Base-by-base conservation (phyloP, 2,329 filamentous ascomycete species). In the Myriosclerotinia duriaeana region DNA sequence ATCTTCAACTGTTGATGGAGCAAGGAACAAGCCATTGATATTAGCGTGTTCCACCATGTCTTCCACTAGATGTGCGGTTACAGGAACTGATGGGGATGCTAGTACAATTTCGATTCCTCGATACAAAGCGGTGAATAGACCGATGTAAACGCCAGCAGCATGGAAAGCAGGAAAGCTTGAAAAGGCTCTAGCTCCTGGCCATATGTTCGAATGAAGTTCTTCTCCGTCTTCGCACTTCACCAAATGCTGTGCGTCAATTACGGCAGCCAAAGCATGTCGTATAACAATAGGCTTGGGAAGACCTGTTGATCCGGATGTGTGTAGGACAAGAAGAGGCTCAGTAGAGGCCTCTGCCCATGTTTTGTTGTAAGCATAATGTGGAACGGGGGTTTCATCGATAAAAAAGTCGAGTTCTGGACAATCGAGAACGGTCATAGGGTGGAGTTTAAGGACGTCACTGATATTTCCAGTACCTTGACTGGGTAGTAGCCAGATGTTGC, bases 301-400 rank as follows among this genome's bases (percentile, higher is more conserved):
- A n/a, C 67, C 69, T 15, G 67, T 69, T 26, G 68, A 69, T 20
- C 67, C 69, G 15, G 69, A 70, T 52, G 69, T 68, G 54, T 70
- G 69, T 15, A 68, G n/a, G 50, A 68, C 34, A 20, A 70, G 40
- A 44, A 62, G 12, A 17, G 66, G 64, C 5, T 68, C 55, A 17
- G 54, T 14, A 9, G 26, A 59, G 11, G 46, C 65, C 26, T 76
- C 70, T 1, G 75, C 73, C 30, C 75, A 79, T 2, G 64, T 69
- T 8, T 67, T 56, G 12, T 55, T 59, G 36, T 69, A 65, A n/a
- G 65, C 38, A 48, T 66, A 66, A 26, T 63, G 65, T n/a, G 56
- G 36, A 61, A 53, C 64, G 8, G 55, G 64, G 11, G 48, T 62
- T 44, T 61, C 55, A 7, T 66, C 64, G 38, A 66, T 20, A 22